Evolutionary conservation across 2,329 filamentous ascomycete genomes (phyloP), one percentile per base, ranked within the genome.

Genomic region (Claviceps sp.): DNA sequence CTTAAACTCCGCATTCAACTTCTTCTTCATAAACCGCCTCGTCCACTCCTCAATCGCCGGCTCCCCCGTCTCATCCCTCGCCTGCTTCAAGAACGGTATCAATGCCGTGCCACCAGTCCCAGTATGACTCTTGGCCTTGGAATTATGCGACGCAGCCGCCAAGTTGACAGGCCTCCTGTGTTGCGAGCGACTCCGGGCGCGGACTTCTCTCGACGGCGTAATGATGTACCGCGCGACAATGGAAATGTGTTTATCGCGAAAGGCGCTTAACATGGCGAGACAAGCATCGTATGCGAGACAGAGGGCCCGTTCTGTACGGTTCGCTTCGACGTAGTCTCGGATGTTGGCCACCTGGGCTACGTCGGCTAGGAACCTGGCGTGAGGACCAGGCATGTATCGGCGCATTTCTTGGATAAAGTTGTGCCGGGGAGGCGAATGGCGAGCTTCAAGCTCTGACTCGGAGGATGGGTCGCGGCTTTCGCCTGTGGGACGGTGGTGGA

Each of bases 391-490:
- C 93, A 98, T 98, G 70, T 98, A 98, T 46, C 79, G 79, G 54
- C 91, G 85, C 93, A 98, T 98, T 58, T 98, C 93, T 63, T 87
- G 82, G 63, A 98, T 91, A 70, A 98, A 98, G 62, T 93, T 94
- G 70, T 95, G 51, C 70, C 70, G 57, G 53, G 63, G 52, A 43
- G 61, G 56, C 50, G 56, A 63, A 59, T 44, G 77, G 76, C 49
- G 73, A 72, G 38, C 11, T 26, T 74, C 74, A 4, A 68, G 67
- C 24, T 72, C 70, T 13, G 70, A 67, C 2, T 68, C 63, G 16
- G 67, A 60, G 11, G 48, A 45, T 1, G 51, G 20, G 47, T 71
- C 71, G 18, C 71, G 70, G 65, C 78, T 84, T 58, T 87, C 81
- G 41, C 91, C 91, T 0, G 93, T 97, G 0, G 91, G 89, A 8